Percentiles rank a stretch among this genome's conserved stretches.
Conservation (phyloP, 176 grass and related monocot genomes). For the Aegilops longissima region DNA sequence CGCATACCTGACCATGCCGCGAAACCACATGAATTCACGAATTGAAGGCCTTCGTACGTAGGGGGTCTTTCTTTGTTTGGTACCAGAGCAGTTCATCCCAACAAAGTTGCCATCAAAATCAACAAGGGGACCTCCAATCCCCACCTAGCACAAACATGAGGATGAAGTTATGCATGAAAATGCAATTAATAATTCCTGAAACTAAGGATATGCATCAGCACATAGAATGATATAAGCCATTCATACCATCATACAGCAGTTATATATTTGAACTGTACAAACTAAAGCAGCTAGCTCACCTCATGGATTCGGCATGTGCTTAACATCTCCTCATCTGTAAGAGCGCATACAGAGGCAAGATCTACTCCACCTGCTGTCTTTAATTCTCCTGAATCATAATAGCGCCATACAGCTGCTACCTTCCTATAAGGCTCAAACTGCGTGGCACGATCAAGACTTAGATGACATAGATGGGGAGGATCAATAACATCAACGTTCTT, state of each 20-base stretch:
- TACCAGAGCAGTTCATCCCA: not conserved
- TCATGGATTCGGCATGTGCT: not conserved
- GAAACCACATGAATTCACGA: not conserved
- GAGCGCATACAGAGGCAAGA: not conserved
- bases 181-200: not conserved
- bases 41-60: not conserved
- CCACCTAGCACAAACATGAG: not conserved
- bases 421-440: conserved; percentile 10
- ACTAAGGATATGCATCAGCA: not conserved
- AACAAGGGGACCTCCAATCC: not conserved
- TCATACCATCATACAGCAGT: not conserved
- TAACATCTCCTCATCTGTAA: not conserved
- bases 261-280: not conserved
- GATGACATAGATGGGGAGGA: not conserved
- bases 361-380: not conserved
- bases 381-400: conserved; percentile 1
- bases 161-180: not conserved
- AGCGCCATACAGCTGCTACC: conserved; percentile 1
- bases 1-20: not conserved
- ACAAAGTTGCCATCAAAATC: not conserved
- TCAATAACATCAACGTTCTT: not conserved
- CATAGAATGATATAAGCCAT: not conserved
- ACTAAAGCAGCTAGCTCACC: not conserved
- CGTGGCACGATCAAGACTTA: not conserved
- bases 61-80: not conserved